phyloP scores from a whole-genome alignment of 176 grass and related monocot species.

The Puccinellia tenuiflora region DNA sequence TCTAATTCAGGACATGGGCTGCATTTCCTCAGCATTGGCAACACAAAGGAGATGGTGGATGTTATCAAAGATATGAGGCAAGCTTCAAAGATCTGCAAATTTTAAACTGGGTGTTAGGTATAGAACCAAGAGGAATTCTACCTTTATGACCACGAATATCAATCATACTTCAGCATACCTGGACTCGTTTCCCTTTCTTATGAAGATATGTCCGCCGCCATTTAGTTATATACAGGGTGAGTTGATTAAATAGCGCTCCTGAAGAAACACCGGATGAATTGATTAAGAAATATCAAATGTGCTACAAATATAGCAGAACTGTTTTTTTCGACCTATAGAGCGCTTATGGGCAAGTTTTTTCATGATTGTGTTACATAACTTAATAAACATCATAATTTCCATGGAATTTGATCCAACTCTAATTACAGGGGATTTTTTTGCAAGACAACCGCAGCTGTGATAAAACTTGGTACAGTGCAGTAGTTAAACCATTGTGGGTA shows the following conservation, averaged over 20 bases:
- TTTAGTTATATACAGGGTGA: slow-evolving; percentile 90
- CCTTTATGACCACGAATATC: not conserved
- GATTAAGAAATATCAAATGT: slow-evolving; percentile 13
- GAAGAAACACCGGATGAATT: slow-evolving; percentile 24
- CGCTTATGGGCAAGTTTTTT: not conserved
- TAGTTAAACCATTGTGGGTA: too few species aligned
- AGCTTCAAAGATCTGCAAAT: slow-evolving; percentile 82
- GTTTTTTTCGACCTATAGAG: not conserved
- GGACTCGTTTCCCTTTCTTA: slow-evolving; percentile 84
- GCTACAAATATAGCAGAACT: not conserved
- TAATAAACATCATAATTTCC: slow-evolving; percentile 5
- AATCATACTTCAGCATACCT: slow-evolving; percentile 45
- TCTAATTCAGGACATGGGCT: slow-evolving; percentile 80
- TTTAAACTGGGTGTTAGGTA: slow-evolving; percentile 6
- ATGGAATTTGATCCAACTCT: slow-evolving; percentile 11
- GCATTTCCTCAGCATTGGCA: slow-evolving; percentile 87
- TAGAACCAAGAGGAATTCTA: not conserved
- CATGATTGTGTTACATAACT: not conserved
- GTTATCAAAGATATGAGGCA: slow-evolving; percentile 95
- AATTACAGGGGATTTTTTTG: not conserved
- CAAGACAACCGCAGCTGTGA: not conserved
- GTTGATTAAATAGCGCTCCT: slow-evolving; percentile 99
- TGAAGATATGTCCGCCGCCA: slow-evolving; percentile 87
- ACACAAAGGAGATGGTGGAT: slow-evolving; percentile 80
- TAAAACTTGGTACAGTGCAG: not conserved